Base-by-base conservation (phyloP, 176 grass and related monocot genomes). In the Rhynchospora tenuis region DNA sequence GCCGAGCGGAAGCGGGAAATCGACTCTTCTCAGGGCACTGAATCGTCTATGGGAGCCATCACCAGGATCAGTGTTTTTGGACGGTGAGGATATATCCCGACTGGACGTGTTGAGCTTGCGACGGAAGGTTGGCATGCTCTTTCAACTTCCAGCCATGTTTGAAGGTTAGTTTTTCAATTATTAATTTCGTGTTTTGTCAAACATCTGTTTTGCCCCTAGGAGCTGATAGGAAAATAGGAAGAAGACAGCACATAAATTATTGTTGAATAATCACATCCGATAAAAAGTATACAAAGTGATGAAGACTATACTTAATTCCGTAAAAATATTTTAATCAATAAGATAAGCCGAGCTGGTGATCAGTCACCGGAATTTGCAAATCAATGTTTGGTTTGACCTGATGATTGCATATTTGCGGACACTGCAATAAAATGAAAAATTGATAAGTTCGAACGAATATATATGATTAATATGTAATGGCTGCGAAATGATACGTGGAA, bases 1-100 rank as follows among this genome's bases (percentile, higher is more conserved):
- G 2, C 95, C 95, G 73, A 98, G 95, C 84, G 95, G 95, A 83
- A 98, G 95, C 92, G 92, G 95, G 80, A 98, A 98, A 88, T 95
- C 95, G 57, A 98, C 95, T 62, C 87, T 98, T 65, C 90, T 98
- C 84, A 90, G 95, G 29, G 87, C 89, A 47, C 87, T 98, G 87
- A 98, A 95, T 86, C 95, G 95, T 28, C 87, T 98, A 46, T 98
- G 95, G 95, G 95, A 98, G 33, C 95, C 95, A 17, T 31, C 86
- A 0, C 85, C 91, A 1, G 90, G 89, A 14, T 81, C 93, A 7
- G 92, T 95, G 22, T 55, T 93, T 78, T 88, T 98, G 81, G 95
- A 98, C 65, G 91, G 92, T 83, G 78, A 54, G 0, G 95, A 98
- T 84, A 95, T 98, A 85, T 83, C 89, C 90, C 43, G 0, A 77